Conservation (phyloP, 2,329 filamentous ascomycete genomes). For the Aaosphaeria arxii region DNA sequence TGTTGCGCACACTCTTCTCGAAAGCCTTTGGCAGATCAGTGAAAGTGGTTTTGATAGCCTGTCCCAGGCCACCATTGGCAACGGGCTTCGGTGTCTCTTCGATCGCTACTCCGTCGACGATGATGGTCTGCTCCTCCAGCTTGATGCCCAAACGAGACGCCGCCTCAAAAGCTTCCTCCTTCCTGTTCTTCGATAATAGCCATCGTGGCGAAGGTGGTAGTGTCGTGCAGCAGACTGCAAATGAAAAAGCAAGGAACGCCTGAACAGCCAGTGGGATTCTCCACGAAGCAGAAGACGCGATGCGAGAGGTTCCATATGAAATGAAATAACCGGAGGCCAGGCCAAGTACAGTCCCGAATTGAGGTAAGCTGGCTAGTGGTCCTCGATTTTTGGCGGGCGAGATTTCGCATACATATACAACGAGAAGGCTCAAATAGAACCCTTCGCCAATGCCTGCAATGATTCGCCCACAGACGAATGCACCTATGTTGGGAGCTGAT, state of each 20-base stretch:
- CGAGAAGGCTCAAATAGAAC: constrained; percentile 55
- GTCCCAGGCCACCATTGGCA: neutral
- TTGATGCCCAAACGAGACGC: neutral
- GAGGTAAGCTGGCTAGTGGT: constrained; percentile 50
- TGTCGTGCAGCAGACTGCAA: neutral
- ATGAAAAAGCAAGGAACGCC: constrained; percentile 17
- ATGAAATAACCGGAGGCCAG: constrained; percentile 58
- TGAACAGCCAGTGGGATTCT: constrained; percentile 40
- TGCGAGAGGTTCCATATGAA: constrained; percentile 56
- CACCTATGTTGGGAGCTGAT: constrained; percentile 44
- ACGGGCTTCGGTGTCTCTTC: neutral
- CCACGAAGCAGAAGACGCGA: constrained; percentile 55
- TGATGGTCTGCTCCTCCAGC: constrained; percentile 35
- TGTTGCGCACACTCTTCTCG: neutral
- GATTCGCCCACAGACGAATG: constrained; percentile 55
- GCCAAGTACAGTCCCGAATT: constrained; percentile 52
- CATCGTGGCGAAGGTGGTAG: constrained; percentile 16
- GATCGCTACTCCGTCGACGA: neutral
- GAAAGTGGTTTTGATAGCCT: neutral
- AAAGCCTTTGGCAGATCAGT: neutral
- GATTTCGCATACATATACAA: constrained; percentile 60
- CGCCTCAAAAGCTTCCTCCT: neutral
- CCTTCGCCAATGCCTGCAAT: constrained; percentile 59
- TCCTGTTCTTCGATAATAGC: constrained; percentile 8
- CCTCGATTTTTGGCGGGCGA: constrained; percentile 53